Base-by-base conservation (phyloP, 139 green algal genomes). In the Micromonas pusilla region DNA sequence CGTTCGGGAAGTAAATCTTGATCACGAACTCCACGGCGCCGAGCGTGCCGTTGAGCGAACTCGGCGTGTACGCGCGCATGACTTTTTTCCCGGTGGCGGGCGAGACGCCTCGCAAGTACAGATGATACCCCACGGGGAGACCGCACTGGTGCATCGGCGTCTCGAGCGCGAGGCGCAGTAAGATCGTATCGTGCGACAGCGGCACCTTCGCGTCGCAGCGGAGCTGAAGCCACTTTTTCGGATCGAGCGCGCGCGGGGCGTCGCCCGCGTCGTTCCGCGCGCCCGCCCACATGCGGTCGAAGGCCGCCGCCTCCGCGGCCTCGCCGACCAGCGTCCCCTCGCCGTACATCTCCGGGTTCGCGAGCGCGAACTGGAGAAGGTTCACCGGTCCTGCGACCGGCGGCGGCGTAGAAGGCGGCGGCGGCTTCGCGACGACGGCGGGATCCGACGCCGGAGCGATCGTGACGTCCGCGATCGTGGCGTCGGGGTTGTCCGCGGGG, bases 1-100 rank as follows among this genome's bases (percentile, higher is more conserved):
- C 84, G 76, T 91, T 89, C 52, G 39, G 26, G 25, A 78, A 82
- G 67, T 85, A 85, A 53, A 85, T 76, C 89, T 97, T 97, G 80
- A 98, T 89, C 9, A 98, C 87, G 72, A 98, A 84, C 81, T 98
- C 94, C 65, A 98, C 91, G 72, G 91, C 86, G 1, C 93, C 93
- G 2, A 91, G 63, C 37, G 93, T 86, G 62, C 92, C 86, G 78
- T 97, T 89, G 25, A 72, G 30, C 30, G 64, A 73, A 32, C 87
- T 91, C 33, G 94, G 94, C 3, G 93, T 97, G 90, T 98, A 98
- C 4, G 94, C 92, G 1, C 93, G 85, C 88, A 96, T 92, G 26
- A 97, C 90, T 25, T 84, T 89, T 86, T 97, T 92, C n/a, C 89
- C 91, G 4, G 89, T 84, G 21, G 91, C 83, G n/a, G n/a, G n/a